Evolutionary conservation across 768 basidiomycete genomes (phyloP).

Genomic region (Wakefieldia striispora): DNA sequence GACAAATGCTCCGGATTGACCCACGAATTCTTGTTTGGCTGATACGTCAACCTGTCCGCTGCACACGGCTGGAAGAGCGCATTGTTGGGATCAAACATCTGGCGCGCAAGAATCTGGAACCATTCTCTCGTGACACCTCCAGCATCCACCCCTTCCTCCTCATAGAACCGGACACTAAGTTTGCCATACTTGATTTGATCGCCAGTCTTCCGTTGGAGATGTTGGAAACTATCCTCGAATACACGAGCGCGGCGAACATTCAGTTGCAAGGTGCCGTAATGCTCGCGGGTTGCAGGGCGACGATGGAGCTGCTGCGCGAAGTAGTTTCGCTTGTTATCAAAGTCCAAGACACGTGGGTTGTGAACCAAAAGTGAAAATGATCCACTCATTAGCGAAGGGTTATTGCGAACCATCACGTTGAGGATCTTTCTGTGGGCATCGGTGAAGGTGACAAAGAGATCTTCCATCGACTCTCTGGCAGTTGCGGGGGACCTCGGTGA

Average conservation of each 20-base stretch:
- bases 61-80: constrained; percentile 98
- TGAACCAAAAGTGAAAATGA: constrained; percentile 96
- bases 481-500: constrained; percentile 71
- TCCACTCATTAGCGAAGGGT: constrained; percentile 96
- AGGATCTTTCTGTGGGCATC: constrained; percentile 91
- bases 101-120: constrained; percentile 96
- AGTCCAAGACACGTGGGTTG: constrained; percentile 95
- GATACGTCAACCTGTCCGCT: constrained; percentile 92
- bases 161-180: constrained; percentile 92
- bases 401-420: constrained; percentile 97
- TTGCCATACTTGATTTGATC: constrained; percentile 99
- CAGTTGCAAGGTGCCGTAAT: constrained; percentile 79
- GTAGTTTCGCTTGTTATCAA: constrained; percentile 99
- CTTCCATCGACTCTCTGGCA: constrained; percentile 77
- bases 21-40: constrained; percentile 91
- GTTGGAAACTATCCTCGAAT: constrained; percentile 96
- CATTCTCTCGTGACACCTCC: constrained; percentile 98
- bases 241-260: constrained; percentile 89
- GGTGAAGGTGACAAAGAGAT: constrained; percentile 90
- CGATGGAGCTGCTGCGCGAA: constrained; percentile 91
- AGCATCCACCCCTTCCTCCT: constrained; percentile 97
- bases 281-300: constrained; percentile 75
- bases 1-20: constrained; percentile 94
- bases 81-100: constrained; percentile 99
- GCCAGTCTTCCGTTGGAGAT: constrained; percentile 84